phyloP scores from a whole-genome alignment of 805 yeast species.

The Kluyveromyces aestuarii region DNA sequence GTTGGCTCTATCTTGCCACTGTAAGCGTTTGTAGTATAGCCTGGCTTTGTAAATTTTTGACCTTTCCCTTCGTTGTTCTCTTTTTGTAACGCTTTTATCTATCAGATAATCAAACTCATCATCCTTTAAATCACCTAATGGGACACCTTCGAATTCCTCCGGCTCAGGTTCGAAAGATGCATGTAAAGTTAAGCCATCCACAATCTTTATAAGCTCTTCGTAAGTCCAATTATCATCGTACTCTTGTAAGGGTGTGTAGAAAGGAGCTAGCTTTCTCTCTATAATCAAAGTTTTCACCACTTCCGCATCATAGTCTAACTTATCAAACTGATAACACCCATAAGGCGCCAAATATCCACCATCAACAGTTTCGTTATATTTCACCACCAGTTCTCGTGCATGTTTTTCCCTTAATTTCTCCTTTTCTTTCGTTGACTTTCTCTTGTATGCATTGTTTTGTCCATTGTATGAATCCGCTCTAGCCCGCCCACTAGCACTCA shows the following conservation, averaged over 20 bases:
- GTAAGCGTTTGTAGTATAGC: conserved; percentile 32
- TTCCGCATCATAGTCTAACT: conserved; percentile 62
- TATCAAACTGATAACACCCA: conserved; percentile 72
- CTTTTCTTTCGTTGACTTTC: conserved; percentile 44
- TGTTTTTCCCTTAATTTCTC: conserved; percentile 45
- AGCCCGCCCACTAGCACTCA: conserved; percentile 18
- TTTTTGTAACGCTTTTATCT: conserved; percentile 20
- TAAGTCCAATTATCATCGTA: conserved; percentile 65
- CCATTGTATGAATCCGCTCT: conserved; percentile 15
- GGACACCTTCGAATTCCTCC: conserved; percentile 28
- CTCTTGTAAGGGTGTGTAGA: conserved; percentile 82
- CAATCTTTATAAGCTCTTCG: conserved; percentile 47
- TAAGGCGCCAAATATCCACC: conserved; percentile 92
- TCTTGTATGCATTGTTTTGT: conserved; percentile 18
- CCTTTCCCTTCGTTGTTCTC: conserved; percentile 23
- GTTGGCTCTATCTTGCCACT: conserved; percentile 51
- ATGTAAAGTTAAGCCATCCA: conserved; percentile 48
- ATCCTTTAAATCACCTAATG: conserved; percentile 21
- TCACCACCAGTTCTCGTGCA: conserved; percentile 48
- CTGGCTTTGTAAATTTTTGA: conserved; percentile 27
- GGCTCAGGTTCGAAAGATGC: conserved; percentile 35
- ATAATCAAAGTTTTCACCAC: conserved; percentile 65
- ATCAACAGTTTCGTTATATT: conserved; percentile 66
- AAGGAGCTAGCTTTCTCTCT: conserved; percentile 74
- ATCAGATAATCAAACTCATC: conserved; percentile 23